Percentiles rank a stretch among this genome's conserved stretches.
Evolutionary conservation across 2,329 filamentous ascomycete genomes (phyloP).

Genomic region (Talaromyces marneffei): DNA sequence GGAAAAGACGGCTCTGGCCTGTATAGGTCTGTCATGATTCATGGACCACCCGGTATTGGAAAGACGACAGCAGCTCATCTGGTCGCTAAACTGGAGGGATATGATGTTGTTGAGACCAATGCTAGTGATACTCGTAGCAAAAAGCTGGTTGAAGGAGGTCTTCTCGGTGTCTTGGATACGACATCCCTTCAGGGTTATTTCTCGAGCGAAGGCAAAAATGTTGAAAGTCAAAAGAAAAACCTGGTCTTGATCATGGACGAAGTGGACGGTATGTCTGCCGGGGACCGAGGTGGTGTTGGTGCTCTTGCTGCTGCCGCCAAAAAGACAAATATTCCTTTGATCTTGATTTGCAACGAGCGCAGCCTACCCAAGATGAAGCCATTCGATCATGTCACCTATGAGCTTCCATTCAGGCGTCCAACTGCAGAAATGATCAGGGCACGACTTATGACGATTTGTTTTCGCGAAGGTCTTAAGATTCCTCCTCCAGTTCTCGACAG

Average conservation of each 20-base stretch:
- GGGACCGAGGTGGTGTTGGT: slow-evolving; percentile 90
- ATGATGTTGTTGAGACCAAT: slow-evolving; percentile 90
- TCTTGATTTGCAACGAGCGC: slow-evolving; percentile 96
- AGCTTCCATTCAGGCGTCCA: slow-evolving; percentile 81
- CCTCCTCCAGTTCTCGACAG: slow-evolving; percentile 79
- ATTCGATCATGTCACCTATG: slow-evolving; percentile 79
- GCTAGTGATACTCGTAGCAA: slow-evolving; percentile 95
- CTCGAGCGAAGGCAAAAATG: slow-evolving; percentile 70
- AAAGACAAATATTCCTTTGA: slow-evolving; percentile 90
- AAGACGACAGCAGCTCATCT: slow-evolving; percentile 97
- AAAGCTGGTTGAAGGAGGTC: slow-evolving; percentile 80
- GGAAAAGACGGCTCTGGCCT: slow-evolving; percentile 79
- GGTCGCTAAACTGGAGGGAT: slow-evolving; percentile 86
- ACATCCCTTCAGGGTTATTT: slow-evolving; percentile 91
- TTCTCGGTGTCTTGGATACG: slow-evolving; percentile 89
- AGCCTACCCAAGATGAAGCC: slow-evolving; percentile 95
- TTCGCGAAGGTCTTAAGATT: slow-evolving; percentile 81
- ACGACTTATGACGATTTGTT: slow-evolving; percentile 91
- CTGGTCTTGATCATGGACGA: slow-evolving; percentile 98
- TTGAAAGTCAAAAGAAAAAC: slow-evolving; percentile 80
- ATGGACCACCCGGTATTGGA: slow-evolving; percentile 91
- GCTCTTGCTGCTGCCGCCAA: slow-evolving; percentile 91
- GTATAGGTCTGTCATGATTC: slow-evolving; percentile 86
- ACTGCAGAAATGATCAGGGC: slow-evolving; percentile 87
- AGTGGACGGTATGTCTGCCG: slow-evolving; percentile 97